These are phyloP conservation scores for Lactifluus rugatus DNA, from an alignment of 768 basidiomycete genomes.

Conservation along the genomic window DNA sequence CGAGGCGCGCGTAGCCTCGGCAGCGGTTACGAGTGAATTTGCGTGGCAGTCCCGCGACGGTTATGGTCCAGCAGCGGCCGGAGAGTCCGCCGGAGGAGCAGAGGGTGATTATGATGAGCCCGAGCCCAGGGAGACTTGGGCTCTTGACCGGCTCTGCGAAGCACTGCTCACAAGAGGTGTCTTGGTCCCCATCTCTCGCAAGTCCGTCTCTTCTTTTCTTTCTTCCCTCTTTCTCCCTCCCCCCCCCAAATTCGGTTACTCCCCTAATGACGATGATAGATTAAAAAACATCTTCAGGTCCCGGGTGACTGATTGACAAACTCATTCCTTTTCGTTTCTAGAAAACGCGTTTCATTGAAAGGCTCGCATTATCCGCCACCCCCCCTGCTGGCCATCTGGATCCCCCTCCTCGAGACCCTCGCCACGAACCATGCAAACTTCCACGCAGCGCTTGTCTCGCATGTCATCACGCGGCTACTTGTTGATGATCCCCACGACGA, in stretches of 20 bases:
- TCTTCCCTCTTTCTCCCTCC: background rate
- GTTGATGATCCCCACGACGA: conserved; percentile 16
- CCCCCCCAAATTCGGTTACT: background rate
- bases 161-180: conserved; percentile 59
- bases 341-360: conserved; percentile 43
- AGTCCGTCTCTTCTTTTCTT: conserved; percentile 36
- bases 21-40: conserved; percentile 32
- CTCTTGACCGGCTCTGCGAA: conserved; percentile 57
- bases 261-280: background rate
- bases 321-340: conserved; percentile 21
- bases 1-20: conserved; percentile 58
- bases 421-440: conserved; percentile 48
- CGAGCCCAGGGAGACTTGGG: conserved; percentile 54
- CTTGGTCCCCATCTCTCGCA: conserved; percentile 76
- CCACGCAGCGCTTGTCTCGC: conserved; percentile 36
- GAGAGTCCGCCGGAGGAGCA: conserved; percentile 11
- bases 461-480: conserved; percentile 33
- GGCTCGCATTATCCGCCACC: conserved; percentile 41
- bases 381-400: conserved; percentile 53
- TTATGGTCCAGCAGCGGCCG: conserved; percentile 1
- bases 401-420: conserved; percentile 51
- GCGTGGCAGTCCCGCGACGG: conserved; percentile 34
- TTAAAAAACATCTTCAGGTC: background rate
- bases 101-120: conserved; percentile 27
- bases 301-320: background rate